Percentiles rank a stretch among this genome's conserved stretches.
Conservation (phyloP, 495 filamentous ascomycete species). For the Pyronema domesticum region DNA sequence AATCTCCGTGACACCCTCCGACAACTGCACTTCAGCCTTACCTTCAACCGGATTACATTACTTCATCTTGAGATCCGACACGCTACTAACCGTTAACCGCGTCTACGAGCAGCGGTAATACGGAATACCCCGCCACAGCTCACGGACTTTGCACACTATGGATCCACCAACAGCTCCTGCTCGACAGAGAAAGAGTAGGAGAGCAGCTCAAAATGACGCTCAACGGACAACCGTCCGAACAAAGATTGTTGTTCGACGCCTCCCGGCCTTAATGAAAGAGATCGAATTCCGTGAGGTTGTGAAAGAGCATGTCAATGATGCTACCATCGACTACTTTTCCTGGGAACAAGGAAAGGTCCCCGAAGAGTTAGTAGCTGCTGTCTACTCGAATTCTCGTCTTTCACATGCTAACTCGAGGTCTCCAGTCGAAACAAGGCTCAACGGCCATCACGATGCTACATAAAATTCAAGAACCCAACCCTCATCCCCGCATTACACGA, state of each 20-base stretch:
- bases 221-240: conserved; percentile 44
- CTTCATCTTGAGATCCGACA: no score
- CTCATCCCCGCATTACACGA: conserved; percentile 10
- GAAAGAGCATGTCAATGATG: conserved; percentile 57
- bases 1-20: no score
- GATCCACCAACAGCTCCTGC: no score
- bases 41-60: no score
- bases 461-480: conserved; percentile 9
- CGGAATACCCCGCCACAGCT: no score
- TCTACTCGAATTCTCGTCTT: conserved; percentile 2
- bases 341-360: conserved; percentile 74
- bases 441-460: conserved; percentile 9
- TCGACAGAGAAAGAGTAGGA: no score
- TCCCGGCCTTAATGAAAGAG: conserved; percentile 73
- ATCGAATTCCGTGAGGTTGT: conserved; percentile 54
- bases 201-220: conserved; percentile 25
- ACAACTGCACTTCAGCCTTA: no score
- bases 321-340: conserved; percentile 65
- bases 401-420: background rate
- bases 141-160: no score
- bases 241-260: conserved; percentile 68
- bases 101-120: no score
- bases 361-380: conserved; percentile 47
- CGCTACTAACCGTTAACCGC: no score
- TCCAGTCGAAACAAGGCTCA: conserved; percentile 10